Percentiles rank a stretch among this genome's conserved stretches.
These are phyloP conservation scores for Pseudopithomyces maydicus DNA, from an alignment of 2,329 filamentous ascomycete species.

Conservation along the genomic window DNA sequence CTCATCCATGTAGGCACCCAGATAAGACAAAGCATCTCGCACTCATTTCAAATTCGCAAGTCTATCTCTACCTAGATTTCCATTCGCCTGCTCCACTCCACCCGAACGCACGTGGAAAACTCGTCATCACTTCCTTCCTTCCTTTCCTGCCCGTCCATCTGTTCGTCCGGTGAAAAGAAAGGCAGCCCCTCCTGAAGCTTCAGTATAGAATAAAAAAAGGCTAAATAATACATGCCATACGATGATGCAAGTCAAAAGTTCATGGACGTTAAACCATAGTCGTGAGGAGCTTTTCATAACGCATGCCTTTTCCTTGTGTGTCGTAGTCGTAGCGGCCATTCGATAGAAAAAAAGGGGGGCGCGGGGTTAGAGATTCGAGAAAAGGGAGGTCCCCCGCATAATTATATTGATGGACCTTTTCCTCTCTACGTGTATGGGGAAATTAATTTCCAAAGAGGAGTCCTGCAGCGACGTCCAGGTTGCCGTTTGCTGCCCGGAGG, in stretches of 20 bases:
- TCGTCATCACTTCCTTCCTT: no score
- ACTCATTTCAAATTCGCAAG: no score
- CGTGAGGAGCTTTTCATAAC: neutral
- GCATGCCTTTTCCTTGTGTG: neutral
- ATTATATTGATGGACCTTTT: neutral
- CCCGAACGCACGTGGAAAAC: no score
- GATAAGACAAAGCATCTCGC: no score
- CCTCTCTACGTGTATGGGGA: no score
- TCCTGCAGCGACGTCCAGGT: neutral
- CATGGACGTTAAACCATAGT: neutral
- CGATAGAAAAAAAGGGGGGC: neutral
- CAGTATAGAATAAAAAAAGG: no score
- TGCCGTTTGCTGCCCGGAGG: neutral
- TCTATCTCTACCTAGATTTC: no score
- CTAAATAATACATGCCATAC: slow-evolving; percentile 7
- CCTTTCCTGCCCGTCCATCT: no score
- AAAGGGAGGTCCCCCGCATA: neutral
- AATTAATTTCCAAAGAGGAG: neutral
- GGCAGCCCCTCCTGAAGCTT: no score
- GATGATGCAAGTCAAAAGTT: slow-evolving; percentile 3
- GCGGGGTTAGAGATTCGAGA: neutral
- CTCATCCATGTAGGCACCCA: no score
- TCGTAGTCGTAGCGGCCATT: neutral
- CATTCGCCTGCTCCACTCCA: no score
- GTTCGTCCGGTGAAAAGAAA: no score